A percentile compares a stretch with the other conserved stretches of the same genome.
Conservation (phyloP, 2,329 filamentous ascomycete species). For the Nigrograna mackinnonii region DNA sequence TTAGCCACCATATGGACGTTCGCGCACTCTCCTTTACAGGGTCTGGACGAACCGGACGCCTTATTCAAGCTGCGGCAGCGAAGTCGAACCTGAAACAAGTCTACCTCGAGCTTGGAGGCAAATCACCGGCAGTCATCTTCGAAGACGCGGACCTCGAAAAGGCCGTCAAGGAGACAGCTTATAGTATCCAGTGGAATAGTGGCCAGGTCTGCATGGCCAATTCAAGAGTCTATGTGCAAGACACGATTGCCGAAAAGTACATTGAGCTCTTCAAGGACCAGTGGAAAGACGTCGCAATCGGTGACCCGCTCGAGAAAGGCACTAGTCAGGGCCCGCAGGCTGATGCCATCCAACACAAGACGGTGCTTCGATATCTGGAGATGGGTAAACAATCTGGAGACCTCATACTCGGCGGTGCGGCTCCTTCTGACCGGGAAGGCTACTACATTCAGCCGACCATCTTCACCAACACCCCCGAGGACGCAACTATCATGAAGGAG, state of each 20-base stretch:
- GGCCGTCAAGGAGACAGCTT: slow-evolving; percentile 59
- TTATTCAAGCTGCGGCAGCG: slow-evolving; percentile 72
- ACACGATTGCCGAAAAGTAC: slow-evolving; percentile 51
- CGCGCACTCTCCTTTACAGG: slow-evolving; percentile 85
- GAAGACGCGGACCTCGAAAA: slow-evolving; percentile 80
- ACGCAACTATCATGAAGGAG: slow-evolving; percentile 81
- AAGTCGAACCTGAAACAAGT: slow-evolving; percentile 85
- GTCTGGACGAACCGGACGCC: slow-evolving; percentile 82
- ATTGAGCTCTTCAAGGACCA: slow-evolving; percentile 45
- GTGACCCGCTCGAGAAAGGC: slow-evolving; percentile 73
- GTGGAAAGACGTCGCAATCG: slow-evolving; percentile 26
- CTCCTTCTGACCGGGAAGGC: slow-evolving; percentile 31
- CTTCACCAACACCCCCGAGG: slow-evolving; percentile 74
- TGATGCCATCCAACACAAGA: slow-evolving; percentile 55
- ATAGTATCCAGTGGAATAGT: slow-evolving; percentile 58
- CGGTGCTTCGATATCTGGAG: slow-evolving; percentile 51
- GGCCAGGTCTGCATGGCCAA: slow-evolving; percentile 66
- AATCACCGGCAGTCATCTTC: slow-evolving; percentile 82
- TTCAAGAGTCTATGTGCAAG: slow-evolving; percentile 61
- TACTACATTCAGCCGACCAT: slow-evolving; percentile 71
- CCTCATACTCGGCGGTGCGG: slow-evolving; percentile 32
- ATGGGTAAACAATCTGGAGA: slow-evolving; percentile 69
- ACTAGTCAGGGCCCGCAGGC: slow-evolving; percentile 63
- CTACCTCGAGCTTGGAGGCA: slow-evolving; percentile 83
- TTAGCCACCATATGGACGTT: slow-evolving; percentile 76